Evolutionary conservation across 495 filamentous ascomycete species (phyloP), one percentile per base, ranked within the genome.

Genomic region (Amphirosellinia nigrospora): DNA sequence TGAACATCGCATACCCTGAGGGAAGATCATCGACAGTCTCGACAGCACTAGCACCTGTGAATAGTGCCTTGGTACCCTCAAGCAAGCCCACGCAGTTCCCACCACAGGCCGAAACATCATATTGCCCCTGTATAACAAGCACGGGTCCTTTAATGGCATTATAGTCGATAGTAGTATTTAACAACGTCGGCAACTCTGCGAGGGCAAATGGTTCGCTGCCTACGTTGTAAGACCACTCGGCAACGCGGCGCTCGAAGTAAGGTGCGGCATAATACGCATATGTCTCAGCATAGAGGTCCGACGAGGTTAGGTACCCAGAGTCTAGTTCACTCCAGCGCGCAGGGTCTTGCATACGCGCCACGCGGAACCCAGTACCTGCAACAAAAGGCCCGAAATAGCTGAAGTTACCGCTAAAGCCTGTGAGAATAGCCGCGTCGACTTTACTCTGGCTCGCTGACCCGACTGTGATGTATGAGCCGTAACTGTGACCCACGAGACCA

Each of bases 401-500:
- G 50, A 77, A 75, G 58, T 43, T 64, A n/a, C 73, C 74, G 13
- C 64, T 74, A 52, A 77, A 77, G 5, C 74, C 74, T 19, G 70
- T 75, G 21, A 77, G 56, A n/a, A 77, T 71, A 38, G 71, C 15
- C 21, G 70, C 74, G 23, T 77, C 74, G 32, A 77, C 38, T 10
- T 46, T 61, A 13, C 68, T 71, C 52, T 70, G 65, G 5, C 59
- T 48, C 16, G 75, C 73, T 13, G 72, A 71, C 21, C 73, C 76
- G 41, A 67, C 64, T 32, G 71, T 68, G 11, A 78, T 59, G 58
- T 77, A 78, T 1, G 76, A 69, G 45, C 76, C 76, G 55, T 77
- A 78, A 45, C 76, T 78, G 64, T 79, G 77, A 23, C 77, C 77
- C 0, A 79, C 55, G 26, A 75, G 76, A 0, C 71, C 74, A 8